Percentiles rank a stretch among this genome's conserved stretches.
Evolutionary conservation across 257 asterid genomes (phyloP).

Genomic region (Solanum corneliomulleri): DNA sequence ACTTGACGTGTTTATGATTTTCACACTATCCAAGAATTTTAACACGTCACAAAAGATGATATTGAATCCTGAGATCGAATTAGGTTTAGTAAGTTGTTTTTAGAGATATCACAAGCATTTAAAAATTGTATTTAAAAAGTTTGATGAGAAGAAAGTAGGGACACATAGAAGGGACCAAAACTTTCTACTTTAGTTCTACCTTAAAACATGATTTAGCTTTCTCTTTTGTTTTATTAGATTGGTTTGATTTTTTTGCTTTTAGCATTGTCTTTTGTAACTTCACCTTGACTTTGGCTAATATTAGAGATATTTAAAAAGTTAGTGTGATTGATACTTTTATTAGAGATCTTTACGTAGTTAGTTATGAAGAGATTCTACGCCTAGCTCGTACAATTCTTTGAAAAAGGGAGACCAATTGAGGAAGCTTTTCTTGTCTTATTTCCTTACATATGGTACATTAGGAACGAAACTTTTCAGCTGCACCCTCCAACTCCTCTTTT

Average conservation of each 20-base stretch:
- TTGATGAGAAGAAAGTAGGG: not conserved
- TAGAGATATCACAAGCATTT: not conserved
- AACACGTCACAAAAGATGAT: not conserved
- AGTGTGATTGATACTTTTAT: too few species aligned
- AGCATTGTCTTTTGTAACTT: not conserved
- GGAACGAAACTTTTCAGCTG: too few species aligned
- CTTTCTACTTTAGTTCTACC: not conserved
- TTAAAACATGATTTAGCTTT: not conserved
- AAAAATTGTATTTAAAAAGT: not conserved
- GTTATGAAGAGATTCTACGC: too few species aligned
- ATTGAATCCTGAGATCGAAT: not conserved
- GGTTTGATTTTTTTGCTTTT: not conserved
- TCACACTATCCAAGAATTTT: not conserved
- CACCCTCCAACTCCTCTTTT: too few species aligned
- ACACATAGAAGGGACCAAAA: not conserved
- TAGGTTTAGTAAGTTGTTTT: not conserved
- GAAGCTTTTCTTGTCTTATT: too few species aligned
- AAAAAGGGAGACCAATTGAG: too few species aligned
- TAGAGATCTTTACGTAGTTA: too few species aligned
- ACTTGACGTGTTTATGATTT: not conserved
- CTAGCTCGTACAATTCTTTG: too few species aligned
- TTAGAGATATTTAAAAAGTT: not conserved
- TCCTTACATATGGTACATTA: too few species aligned
- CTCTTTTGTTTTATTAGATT: not conserved
- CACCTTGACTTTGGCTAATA: not conserved